Base-by-base conservation (phyloP, 2,329 filamentous ascomycete species). In the Sporothrix curviconia region DNA sequence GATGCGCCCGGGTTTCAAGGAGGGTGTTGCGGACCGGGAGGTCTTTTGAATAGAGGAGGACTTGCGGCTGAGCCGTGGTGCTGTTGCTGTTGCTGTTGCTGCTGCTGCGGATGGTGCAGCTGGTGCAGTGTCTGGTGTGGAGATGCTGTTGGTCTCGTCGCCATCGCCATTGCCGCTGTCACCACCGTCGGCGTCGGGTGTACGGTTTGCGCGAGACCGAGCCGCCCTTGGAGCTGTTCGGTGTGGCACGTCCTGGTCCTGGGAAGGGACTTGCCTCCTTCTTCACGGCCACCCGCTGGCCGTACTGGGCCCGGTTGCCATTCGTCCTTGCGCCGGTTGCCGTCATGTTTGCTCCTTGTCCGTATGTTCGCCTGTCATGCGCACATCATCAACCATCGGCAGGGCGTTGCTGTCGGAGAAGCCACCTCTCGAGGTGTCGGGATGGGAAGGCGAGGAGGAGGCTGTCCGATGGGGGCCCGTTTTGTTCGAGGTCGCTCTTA, bases 41-140 rank as follows among this genome's bases (percentile, higher is more conserved):
- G 84, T 71, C 70, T 89, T 95, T 64, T 89, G 84, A 24, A 47
- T 9, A 14, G 61, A 39, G 19, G 88, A 87, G 37, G 83, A 75
- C 67, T 87, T 90, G 65, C 90, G 86, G 63, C 85, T 80, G 58
- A 88, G 75, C 72, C 89, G 94, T 46, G 86, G 82, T 40, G 83
- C 50, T 80, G 36, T 43, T 66, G 87, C 83, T 22, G 65, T 67
- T 34, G n/a, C n/a, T n/a, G n/a, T n/a, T n/a, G n/a, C n/a, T n/a
- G n/a, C n/a, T n/a, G n/a, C n/a, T n/a, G n/a, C n/a, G n/a, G n/a
- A n/a, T n/a, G n/a, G n/a, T n/a, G n/a, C n/a, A n/a, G n/a, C n/a
- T n/a, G n/a, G n/a, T n/a, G n/a, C n/a, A n/a, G 74, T 74, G 56
- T 76, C 76, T 28, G 76, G 75, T 7, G 76, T 78, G 49, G 76